Evolutionary conservation across 106 monocot genomes (phyloP).

Genomic region (Acorus gramineus): DNA sequence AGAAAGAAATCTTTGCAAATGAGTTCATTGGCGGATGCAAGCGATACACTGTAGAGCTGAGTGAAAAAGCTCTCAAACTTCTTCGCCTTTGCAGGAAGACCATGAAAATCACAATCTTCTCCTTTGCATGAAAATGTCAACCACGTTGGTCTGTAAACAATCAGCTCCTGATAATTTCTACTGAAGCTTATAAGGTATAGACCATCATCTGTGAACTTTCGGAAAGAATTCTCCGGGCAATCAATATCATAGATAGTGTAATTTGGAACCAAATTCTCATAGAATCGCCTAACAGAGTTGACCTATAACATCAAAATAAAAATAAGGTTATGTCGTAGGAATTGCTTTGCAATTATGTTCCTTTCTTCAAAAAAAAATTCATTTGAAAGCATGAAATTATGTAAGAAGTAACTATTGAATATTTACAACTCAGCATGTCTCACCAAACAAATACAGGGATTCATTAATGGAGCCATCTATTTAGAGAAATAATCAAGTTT

Average conservation of each 20-base stretch:
- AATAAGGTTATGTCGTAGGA: background rate
- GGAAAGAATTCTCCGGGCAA: constrained; percentile 82
- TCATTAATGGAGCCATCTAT: too few relatives aligned
- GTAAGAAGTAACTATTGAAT: too few relatives aligned
- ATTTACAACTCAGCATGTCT: too few relatives aligned
- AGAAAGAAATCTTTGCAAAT: constrained; percentile 97
- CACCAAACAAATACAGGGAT: too few relatives aligned
- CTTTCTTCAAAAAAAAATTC: background rate
- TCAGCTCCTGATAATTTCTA: constrained; percentile 78
- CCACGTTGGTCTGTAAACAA: constrained; percentile 89
- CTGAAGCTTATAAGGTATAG: constrained; percentile 82
- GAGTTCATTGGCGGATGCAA: constrained; percentile 70
- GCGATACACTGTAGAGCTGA: constrained; percentile 61
- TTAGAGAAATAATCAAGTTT: too few relatives aligned
- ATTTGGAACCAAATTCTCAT: constrained; percentile 89
- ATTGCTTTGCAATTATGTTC: too few relatives aligned
- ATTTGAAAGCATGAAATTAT: background rate
- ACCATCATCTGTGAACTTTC: constrained; percentile 96
- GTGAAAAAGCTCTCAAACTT: constrained; percentile 85
- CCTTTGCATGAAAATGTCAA: constrained; percentile 69
- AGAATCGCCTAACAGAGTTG: constrained; percentile 73
- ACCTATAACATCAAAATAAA: constrained; percentile 34
- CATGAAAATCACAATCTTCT: constrained; percentile 45
- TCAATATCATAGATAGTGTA: constrained; percentile 81
- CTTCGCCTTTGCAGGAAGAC: constrained; percentile 53